These are phyloP conservation scores for Mikania micrantha DNA, from an alignment of 129 eudicot species.

Conservation along the genomic window DNA sequence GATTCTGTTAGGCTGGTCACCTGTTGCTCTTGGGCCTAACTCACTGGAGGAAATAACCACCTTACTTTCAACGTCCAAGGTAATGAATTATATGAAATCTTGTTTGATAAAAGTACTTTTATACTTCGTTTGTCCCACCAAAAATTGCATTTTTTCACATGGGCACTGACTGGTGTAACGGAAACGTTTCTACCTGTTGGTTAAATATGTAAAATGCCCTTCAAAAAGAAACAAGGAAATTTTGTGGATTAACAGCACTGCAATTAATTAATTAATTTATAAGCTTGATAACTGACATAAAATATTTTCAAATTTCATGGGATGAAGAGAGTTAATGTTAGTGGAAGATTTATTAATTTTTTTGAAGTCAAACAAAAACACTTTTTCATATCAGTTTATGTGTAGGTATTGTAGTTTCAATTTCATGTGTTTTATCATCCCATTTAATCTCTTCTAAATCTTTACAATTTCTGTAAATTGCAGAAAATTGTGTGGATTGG, in stretches of 20 bases:
- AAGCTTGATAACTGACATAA: neutral
- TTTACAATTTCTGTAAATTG: constrained; percentile 3
- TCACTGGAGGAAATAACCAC: constrained; percentile 53
- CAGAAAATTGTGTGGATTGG: constrained; percentile 87
- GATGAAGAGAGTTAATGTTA: neutral
- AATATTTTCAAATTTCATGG: neutral
- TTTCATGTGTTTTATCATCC: neutral
- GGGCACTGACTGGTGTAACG: neutral
- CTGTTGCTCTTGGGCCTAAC: constrained; percentile 69
- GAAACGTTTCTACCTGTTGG: neutral
- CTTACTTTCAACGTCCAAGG: constrained; percentile 64
- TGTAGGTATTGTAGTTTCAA: neutral
- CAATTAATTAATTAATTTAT: neutral
- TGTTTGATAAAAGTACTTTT: neutral
- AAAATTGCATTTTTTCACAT: neutral
- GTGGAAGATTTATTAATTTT: neutral
- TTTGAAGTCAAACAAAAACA: neutral
- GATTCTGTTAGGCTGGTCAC: constrained; percentile 56
- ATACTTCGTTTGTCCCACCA: neutral
- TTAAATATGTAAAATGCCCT: neutral
- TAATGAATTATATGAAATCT: constrained; percentile 15
- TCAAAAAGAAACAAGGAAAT: neutral
- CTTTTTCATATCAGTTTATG: neutral
- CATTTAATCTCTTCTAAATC: constrained; percentile 5
- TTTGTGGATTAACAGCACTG: neutral